phyloP scores from a whole-genome alignment of 1,284 basidiomycete species.

The Heliocybe sulcata region DNA sequence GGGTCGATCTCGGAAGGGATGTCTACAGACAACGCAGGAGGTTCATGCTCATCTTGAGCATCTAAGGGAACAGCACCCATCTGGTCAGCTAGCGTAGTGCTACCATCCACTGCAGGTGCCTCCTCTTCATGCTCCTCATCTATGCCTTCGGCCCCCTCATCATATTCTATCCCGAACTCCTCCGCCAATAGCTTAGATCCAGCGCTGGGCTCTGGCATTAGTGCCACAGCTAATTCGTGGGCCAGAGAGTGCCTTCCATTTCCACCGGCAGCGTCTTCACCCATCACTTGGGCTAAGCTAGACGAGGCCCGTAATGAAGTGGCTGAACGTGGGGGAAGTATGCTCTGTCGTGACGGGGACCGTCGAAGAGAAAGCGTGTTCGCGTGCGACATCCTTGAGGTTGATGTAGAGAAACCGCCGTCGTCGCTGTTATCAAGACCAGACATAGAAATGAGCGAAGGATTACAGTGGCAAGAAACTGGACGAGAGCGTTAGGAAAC shows the following conservation, averaged over 20 bases:
- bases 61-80: neutral
- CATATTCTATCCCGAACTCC: conserved; percentile 81
- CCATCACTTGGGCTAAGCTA: conserved; percentile 25
- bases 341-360: conserved; percentile 37
- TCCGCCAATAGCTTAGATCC: conserved; percentile 71
- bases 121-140: conserved; percentile 34
- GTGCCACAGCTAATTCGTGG: conserved; percentile 74
- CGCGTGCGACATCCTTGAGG: conserved; percentile 12
- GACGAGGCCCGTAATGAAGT: conserved; percentile 31
- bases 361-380: conserved; percentile 30
- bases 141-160: conserved; percentile 77
- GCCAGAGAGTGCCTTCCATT: conserved; percentile 64
- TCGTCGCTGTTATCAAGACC: conserved; percentile 3
- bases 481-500: neutral
- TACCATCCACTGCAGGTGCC: neutral
- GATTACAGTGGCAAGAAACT: neutral
- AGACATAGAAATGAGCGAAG: neutral
- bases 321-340: conserved; percentile 36
- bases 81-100: neutral
- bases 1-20: conserved; percentile 28
- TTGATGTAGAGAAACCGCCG: conserved; percentile 6
- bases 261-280: conserved; percentile 22
- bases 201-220: conserved; percentile 75
- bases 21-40: neutral
- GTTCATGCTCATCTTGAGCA: neutral